Evolutionary conservation across 306 rosid species (phyloP).

Genomic region (Fagus crenata): DNA sequence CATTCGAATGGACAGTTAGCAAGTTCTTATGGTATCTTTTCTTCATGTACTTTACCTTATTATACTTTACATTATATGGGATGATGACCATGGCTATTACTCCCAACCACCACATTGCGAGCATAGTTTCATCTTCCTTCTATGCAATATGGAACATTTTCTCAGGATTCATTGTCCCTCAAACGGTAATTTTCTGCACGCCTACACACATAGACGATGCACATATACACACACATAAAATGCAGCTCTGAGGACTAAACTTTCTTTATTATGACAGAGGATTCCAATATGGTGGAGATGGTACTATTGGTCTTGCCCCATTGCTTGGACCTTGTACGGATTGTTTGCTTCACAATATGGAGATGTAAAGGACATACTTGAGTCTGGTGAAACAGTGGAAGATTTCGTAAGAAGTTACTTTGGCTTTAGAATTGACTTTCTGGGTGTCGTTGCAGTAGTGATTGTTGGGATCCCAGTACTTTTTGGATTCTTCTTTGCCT

Average conservation of each 20-base stretch:
- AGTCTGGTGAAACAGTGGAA: conserved; percentile 66
- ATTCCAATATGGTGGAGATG: conserved; percentile 95
- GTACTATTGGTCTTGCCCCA: conserved; percentile 80
- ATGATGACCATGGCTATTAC: conserved; percentile 84
- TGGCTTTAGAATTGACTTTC: conserved; percentile 62
- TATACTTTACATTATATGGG: conserved; percentile 81
- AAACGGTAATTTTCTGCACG: conserved; percentile 45
- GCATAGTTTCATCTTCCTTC: conserved; percentile 61
- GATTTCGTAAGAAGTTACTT: conserved; percentile 63
- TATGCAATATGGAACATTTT: conserved; percentile 83
- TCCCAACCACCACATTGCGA: conserved; percentile 68
- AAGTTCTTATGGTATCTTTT: conserved; percentile 84
- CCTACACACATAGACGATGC: not conserved
- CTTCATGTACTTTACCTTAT: conserved; percentile 74
- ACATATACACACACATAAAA: not conserved
- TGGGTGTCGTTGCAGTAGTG: conserved; percentile 53
- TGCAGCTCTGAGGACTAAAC: not conserved
- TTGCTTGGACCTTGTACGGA: conserved; percentile 79
- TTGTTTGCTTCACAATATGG: conserved; percentile 76
- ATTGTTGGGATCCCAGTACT: conserved; percentile 54
- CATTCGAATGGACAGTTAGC: conserved; percentile 56
- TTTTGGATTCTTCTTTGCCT: conserved; percentile 74
- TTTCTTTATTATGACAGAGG: conserved; percentile 50
- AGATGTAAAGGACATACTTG: conserved; percentile 55
- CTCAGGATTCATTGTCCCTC: conserved; percentile 79